Conservation (phyloP, 2,329 filamentous ascomycete genomes). For the Penicillium italicum region DNA sequence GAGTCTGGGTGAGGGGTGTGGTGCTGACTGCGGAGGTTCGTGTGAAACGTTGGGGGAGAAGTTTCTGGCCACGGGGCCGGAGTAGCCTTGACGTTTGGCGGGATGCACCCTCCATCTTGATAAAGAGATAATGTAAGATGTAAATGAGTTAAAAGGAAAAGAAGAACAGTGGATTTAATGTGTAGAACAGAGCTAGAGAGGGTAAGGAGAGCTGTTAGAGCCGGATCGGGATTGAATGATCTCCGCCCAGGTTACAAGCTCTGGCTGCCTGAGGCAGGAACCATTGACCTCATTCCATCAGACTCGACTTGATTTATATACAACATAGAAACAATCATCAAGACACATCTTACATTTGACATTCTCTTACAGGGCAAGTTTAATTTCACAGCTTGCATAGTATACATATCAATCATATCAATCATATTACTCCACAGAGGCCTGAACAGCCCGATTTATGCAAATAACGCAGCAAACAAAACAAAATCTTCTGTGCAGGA, state of each 20-base stretch:
- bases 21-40: conserved; percentile 13
- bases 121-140: not conserved
- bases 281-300: not conserved
- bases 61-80: conserved; percentile 22
- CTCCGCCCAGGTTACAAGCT: conserved; percentile 1
- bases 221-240: conserved; percentile 16
- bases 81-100: conserved; percentile 36
- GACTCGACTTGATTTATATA: not conserved
- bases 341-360: not conserved
- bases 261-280: conserved; percentile 27
- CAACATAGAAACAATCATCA: not conserved
- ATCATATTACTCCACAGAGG: conserved; percentile 16
- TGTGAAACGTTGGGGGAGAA: conserved; percentile 25
- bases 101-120: conserved; percentile 39
- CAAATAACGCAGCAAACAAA: conserved; percentile 9
- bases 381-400: not conserved
- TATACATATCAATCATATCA: conserved; percentile 19
- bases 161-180: not conserved
- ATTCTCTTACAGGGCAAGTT: not conserved
- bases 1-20: conserved; percentile 24
- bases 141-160: not conserved
- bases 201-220: conserved; percentile 11
- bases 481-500: conserved; percentile 5
- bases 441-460: conserved; percentile 17
- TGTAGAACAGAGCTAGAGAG: conserved; percentile 7